These are phyloP conservation scores for Aspergillus nomiae DNA, from an alignment of 2,329 filamentous ascomycete genomes.

Conservation along the genomic window DNA sequence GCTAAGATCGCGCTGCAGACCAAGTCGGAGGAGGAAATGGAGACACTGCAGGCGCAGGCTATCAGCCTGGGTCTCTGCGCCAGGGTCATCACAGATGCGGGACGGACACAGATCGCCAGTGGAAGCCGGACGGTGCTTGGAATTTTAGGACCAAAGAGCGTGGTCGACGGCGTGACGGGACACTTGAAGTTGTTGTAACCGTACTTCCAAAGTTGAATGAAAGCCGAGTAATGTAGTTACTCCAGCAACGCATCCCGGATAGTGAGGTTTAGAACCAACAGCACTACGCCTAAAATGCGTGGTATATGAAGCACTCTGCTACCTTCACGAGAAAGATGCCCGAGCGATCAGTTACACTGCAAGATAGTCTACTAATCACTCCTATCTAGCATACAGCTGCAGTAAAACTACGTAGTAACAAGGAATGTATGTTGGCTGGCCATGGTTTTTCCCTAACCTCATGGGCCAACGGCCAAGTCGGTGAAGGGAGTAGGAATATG, in stretches of 20 bases:
- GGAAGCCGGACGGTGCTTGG: slow-evolving; percentile 92
- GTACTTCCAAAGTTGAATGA: neutral
- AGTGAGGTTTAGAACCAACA: neutral
- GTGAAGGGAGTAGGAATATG: slow-evolving; percentile 90
- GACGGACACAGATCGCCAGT: slow-evolving; percentile 91
- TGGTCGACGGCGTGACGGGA: slow-evolving; percentile 84
- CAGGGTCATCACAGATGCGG: slow-evolving; percentile 91
- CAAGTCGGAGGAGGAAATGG: slow-evolving; percentile 77
- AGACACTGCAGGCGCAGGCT: slow-evolving; percentile 78
- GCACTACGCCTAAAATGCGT: neutral
- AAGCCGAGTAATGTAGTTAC: neutral
- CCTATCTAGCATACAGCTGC: neutral
- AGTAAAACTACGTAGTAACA: slow-evolving; percentile 9
- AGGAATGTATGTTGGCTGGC: slow-evolving; percentile 62
- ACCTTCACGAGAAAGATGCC: neutral
- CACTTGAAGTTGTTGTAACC: slow-evolving; percentile 76
- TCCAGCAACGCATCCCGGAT: neutral
- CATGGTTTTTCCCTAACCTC: slow-evolving; percentile 92
- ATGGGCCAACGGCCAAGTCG: slow-evolving; percentile 79
- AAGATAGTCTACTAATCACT: neutral
- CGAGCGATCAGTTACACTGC: neutral
- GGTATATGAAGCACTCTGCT: neutral
- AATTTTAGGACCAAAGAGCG: slow-evolving; percentile 76
- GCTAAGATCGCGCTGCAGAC: slow-evolving; percentile 91
- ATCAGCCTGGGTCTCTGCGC: slow-evolving; percentile 82